Base-by-base conservation (phyloP, 2,329 filamentous ascomycete species). In the Paradendryphiella salina region DNA sequence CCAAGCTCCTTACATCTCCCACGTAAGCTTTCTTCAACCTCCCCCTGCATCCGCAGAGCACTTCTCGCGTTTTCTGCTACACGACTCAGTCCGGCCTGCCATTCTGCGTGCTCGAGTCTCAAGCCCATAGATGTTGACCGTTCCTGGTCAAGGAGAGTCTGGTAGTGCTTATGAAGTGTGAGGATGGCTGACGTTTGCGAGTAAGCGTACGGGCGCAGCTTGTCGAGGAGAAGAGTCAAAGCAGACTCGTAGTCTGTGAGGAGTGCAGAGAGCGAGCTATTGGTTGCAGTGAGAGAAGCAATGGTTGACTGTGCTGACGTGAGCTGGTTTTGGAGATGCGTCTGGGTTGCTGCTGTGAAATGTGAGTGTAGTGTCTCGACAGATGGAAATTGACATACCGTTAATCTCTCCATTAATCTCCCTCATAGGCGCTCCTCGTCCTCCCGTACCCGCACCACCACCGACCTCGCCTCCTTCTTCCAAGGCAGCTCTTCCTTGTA, bases 121-220 rank as follows among this genome's bases (percentile, higher is more conserved):
- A 79, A 64, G 44, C 78, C 72, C 53, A 79, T 71, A 34, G 73
- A 75, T 36, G 76, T 75, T 9, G 66, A 67, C 36, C 78, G 73
- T 29, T 76, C 73, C 35, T 73, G 62, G 18, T 77, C 71, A 9
- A 80, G 66, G 5, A 79, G 69, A 1, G 56, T 54, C 15, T 75
- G 74, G 67, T 80, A 80, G 66, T 80, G 77, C 44, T 76, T 74
- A 59, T 80, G 77, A 5, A 79, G 64, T 0, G 75, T 69, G 31
- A 76, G 64, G 32, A 76, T 73, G 53, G 76, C 71, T 31, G 73
- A 71, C 13, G 74, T 73, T 50, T 77, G 76, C 33, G 66, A 71
- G 64, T 71, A 76, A 29, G 68, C 69, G 56, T 71, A 62, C 20
- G 51, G 63, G 11, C 49, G 60, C 21, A 62, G 36, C 46, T 73